phyloP scores from a whole-genome alignment of 176 grass and related monocot genomes.

The Oryza australiensis region DNA sequence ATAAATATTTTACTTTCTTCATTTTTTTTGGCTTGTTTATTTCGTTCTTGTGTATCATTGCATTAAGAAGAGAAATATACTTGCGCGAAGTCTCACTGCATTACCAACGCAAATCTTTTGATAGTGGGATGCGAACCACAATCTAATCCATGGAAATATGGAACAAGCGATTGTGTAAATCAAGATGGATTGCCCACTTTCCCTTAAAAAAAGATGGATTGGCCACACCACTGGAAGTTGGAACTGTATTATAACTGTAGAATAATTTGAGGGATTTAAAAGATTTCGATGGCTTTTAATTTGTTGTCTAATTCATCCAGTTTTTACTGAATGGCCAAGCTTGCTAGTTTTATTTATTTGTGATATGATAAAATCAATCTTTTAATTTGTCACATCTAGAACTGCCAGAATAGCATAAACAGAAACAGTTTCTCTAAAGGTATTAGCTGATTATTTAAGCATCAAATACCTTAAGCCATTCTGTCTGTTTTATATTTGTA shows the following conservation, averaged over 20 bases:
- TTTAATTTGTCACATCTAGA: neutral
- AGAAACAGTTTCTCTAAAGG: conserved; percentile 7
- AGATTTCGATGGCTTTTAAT: neutral
- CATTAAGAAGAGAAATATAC: neutral
- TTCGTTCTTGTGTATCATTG: neutral
- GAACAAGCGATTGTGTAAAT: neutral
- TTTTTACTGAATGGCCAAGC: neutral
- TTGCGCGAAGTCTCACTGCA: too few relatives aligned
- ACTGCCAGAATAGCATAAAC: neutral
- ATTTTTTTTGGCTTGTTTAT: neutral
- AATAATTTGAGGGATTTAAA: conserved; percentile 1
- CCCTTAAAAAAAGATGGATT: neutral
- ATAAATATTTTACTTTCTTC: neutral
- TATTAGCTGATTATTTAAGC: conserved; percentile 26
- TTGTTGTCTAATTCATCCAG: neutral
- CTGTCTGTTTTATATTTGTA: conserved; percentile 34
- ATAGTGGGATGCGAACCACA: neutral
- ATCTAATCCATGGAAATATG: conserved; percentile 8
- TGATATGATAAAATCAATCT: neutral
- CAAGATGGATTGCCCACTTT: neutral
- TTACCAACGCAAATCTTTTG: neutral
- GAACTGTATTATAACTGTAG: neutral
- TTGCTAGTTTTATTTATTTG: neutral
- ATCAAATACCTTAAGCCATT: conserved; percentile 11
- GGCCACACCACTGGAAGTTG: neutral